phyloP scores from a whole-genome alignment of 768 basidiomycete genomes.

The Suillus sp. region DNA sequence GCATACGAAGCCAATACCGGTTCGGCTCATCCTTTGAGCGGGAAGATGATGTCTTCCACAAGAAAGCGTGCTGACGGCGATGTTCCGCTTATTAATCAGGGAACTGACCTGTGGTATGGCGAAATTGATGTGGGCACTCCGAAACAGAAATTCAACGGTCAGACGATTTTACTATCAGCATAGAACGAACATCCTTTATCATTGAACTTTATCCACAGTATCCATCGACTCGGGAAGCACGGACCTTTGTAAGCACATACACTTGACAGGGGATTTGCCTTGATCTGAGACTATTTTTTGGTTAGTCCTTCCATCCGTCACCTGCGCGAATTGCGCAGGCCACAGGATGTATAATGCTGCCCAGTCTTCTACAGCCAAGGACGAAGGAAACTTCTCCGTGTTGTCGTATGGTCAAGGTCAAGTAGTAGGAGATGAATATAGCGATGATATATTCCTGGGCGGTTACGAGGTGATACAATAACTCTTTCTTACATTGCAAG shows the following conservation, averaged over 20 bases:
- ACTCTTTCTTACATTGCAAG: neutral
- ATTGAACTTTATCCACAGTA: conserved; percentile 26
- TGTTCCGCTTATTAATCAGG: conserved; percentile 33
- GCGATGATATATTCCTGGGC: conserved; percentile 45
- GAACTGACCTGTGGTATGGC: conserved; percentile 22
- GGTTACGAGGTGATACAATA: conserved; percentile 34
- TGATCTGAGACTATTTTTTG: conserved; percentile 28
- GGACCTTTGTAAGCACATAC: conserved; percentile 6
- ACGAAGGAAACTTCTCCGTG: conserved; percentile 29
- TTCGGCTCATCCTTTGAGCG: conserved; percentile 41
- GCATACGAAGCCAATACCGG: conserved; percentile 59
- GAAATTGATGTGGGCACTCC: conserved; percentile 46
- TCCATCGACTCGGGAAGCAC: conserved; percentile 44
- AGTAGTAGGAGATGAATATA: conserved; percentile 42
- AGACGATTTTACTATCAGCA: conserved; percentile 1
- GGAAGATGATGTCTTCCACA: neutral
- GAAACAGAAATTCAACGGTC: conserved; percentile 39
- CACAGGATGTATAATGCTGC: conserved; percentile 35
- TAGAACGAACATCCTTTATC: neutral
- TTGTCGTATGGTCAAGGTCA: conserved; percentile 42
- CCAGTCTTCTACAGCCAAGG: conserved; percentile 34
- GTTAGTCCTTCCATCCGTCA: conserved; percentile 40
- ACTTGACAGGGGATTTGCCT: neutral
- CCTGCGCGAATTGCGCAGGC: conserved; percentile 34
- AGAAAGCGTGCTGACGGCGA: conserved; percentile 16